These are phyloP conservation scores for Epichloe elymi DNA, from an alignment of 2,329 filamentous ascomycete genomes.

Conservation along the genomic window DNA sequence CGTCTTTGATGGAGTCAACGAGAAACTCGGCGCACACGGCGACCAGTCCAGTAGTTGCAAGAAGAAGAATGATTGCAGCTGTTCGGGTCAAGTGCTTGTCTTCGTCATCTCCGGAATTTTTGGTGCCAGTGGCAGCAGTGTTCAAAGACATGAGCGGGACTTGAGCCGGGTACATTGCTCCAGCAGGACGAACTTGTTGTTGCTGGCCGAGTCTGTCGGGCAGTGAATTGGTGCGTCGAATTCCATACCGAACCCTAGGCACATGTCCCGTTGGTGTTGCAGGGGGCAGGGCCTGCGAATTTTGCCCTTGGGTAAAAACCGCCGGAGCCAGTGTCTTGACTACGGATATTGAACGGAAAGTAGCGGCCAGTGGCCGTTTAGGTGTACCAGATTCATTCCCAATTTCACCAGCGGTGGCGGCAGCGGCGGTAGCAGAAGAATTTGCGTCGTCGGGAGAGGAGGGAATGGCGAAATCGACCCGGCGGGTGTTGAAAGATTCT, in stretches of 20 bases:
- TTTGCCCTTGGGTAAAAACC: conserved; percentile 45
- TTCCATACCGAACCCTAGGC: conserved; percentile 47
- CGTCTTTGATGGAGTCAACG: conserved; percentile 52
- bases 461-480: conserved; percentile 43
- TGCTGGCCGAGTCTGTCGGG: conserved; percentile 50
- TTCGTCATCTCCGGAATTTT: conserved; percentile 18
- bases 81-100: conserved; percentile 39
- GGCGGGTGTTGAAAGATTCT: conserved; percentile 25
- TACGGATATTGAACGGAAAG: conserved; percentile 41
- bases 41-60: conserved; percentile 52
- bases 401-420: conserved; percentile 14
- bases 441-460: conserved; percentile 7
- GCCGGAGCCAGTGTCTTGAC: conserved; percentile 58
- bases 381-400: conserved; percentile 11
- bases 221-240: conserved; percentile 61
- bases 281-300: conserved; percentile 12
- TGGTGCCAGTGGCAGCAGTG: conserved; percentile 15
- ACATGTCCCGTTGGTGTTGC: conserved; percentile 30
- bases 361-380: conserved; percentile 36
- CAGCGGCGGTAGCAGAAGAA: conserved; percentile 11
- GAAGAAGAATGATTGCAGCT: conserved; percentile 46
- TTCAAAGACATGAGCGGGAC: conserved; percentile 26
- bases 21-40: conserved; percentile 59
- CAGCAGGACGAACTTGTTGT: conserved; percentile 30
- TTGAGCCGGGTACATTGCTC: conserved; percentile 35